Percentiles rank a stretch among this genome's conserved stretches.
These are phyloP conservation scores for Dendrobium huoshanense DNA, from an alignment of 106 monocot species.

Conservation along the genomic window DNA sequence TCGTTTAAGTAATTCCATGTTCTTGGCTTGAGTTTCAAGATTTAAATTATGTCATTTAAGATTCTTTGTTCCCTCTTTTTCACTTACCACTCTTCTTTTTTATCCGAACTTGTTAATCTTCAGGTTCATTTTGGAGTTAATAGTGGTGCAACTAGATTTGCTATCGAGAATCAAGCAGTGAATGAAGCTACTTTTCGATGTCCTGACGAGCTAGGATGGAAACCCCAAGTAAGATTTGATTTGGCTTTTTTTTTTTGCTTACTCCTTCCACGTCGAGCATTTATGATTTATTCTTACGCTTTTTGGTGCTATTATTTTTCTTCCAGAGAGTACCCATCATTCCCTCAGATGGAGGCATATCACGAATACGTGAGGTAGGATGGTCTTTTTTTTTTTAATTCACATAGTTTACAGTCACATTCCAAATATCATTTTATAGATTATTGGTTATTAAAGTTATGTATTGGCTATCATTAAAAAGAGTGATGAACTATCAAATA, in stretches of 20 bases:
- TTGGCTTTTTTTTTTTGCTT: neutral
- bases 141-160: slow-evolving; percentile 84
- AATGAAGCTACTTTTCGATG: slow-evolving; percentile 95
- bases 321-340: slow-evolving; percentile 3
- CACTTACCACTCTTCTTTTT: neutral
- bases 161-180: slow-evolving; percentile 83
- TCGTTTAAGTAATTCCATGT: neutral
- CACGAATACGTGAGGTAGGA: slow-evolving; percentile 5
- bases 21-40: neutral
- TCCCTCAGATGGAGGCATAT: slow-evolving; percentile 9
- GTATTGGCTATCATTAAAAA: neutral
- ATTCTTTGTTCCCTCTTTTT: neutral
- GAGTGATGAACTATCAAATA: neutral
- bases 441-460: neutral
- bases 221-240: slow-evolving; percentile 59
- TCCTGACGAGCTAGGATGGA: slow-evolving; percentile 96
- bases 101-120: neutral
- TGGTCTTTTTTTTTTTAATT: neutral
- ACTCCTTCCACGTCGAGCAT: neutral
- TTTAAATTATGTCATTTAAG: slow-evolving; percentile 3
- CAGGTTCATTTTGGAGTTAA: slow-evolving; percentile 97
- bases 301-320: neutral
- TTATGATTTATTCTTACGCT: neutral
- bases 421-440: neutral
- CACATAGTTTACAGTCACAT: neutral